These are phyloP conservation scores for Skeletonema tropicum DNA, from an alignment of 108 stramenopile genomes.

Conservation along the genomic window DNA sequence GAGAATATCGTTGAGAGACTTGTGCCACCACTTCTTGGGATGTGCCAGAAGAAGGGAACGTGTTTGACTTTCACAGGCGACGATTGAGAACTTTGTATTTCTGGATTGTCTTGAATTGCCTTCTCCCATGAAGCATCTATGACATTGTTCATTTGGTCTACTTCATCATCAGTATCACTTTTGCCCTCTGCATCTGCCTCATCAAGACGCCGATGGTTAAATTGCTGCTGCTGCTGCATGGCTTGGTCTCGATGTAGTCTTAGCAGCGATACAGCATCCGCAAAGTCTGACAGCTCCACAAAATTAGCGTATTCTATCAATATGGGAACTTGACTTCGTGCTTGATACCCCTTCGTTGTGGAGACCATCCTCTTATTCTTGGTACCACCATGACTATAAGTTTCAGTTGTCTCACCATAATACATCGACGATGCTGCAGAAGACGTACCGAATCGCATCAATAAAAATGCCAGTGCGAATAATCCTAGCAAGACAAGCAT, in stretches of 20 bases:
- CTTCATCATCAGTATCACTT: slow-evolving; percentile 22
- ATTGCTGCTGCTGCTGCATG: slow-evolving; percentile 7
- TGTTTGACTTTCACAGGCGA: slow-evolving; percentile 9
- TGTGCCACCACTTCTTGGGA: slow-evolving; percentile 31
- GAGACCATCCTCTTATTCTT: background rate
- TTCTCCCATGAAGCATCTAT: slow-evolving; percentile 31
- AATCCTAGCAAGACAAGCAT: slow-evolving; percentile 8
- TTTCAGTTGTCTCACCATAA: background rate
- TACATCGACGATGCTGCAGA: background rate
- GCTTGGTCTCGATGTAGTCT: slow-evolving; percentile 18
- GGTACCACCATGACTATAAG: background rate
- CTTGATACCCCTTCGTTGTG: slow-evolving; percentile 25
- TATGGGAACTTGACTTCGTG: slow-evolving; percentile 36
- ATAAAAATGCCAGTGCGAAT: background rate
- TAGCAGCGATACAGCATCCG: slow-evolving; percentile 25
- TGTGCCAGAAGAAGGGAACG: slow-evolving; percentile 44
- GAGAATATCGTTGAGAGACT: slow-evolving; percentile 26
- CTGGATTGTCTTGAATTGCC: slow-evolving; percentile 13
- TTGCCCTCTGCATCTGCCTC: background rate
- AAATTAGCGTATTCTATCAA: slow-evolving; percentile 37
- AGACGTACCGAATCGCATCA: slow-evolving; percentile 11
- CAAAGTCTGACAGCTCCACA: slow-evolving; percentile 42
- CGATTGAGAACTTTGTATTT: background rate
- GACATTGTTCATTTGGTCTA: slow-evolving; percentile 27
- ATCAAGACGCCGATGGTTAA: slow-evolving; percentile 9